Evolutionary conservation across 345 rosid species (phyloP), one percentile per base, ranked within the genome.

Genomic region (Eucalyptus melliodora): DNA sequence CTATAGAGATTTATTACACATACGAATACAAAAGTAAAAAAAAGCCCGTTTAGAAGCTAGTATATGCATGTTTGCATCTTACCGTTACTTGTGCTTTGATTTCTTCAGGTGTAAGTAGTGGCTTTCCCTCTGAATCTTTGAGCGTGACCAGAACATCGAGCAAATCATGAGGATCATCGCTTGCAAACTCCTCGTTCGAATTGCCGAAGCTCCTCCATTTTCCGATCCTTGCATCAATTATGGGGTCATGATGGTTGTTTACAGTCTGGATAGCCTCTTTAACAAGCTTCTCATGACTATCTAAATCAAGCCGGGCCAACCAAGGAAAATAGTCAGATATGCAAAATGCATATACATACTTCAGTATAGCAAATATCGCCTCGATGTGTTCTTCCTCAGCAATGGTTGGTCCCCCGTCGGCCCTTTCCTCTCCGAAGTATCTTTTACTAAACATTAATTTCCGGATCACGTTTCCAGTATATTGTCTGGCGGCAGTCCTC

Each of bases 191-290:
- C 31, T 11, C 15, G 31, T 27, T 60, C n/a, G 31, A 60, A 59
- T 87, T 53, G 47, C 53, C 72, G 16, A 55, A 86, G 4, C 42
- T 45, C 56, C 56, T 90, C 91, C 94, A 88, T 45, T 77, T 87
- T n/a, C 55, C 19, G 55, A 96, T 90, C 91, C 96, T 94, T 87
- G 93, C 90, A 2, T 94, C 93, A 6, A 95, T 91, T 5, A 95
- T 88, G 11, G 96, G 93, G 81, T 94, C 92, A 19, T 95, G 95
- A 51, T 91, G 94, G 88, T 93, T 94, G n/a, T 89, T 90, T 3
- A 95, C 45, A 19, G 80, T 90, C 13, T 16, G 23, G 27, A 80
- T 59, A 23, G 90, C 93, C 8, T 88, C 65, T 37, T 86, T 82
- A 49, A 93, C 87, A 10, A 93, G 12, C 77, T 91, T 92, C 89